Conservation (phyloP, 2,329 filamentous ascomycete species). For the Botrytis tulipae region DNA sequence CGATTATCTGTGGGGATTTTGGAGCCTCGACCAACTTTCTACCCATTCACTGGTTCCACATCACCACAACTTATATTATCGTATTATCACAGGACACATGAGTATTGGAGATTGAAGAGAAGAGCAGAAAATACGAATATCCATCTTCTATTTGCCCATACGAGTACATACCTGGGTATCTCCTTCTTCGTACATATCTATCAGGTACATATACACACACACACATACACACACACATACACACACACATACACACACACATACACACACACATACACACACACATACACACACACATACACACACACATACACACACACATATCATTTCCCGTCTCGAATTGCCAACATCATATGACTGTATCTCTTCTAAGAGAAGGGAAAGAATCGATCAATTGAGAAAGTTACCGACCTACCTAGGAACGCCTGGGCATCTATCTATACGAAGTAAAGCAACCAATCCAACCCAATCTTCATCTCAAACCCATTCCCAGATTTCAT, state of each 20-base stretch:
- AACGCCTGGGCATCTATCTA: background rate
- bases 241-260: background rate
- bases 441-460: background rate
- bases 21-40: background rate
- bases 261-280: background rate
- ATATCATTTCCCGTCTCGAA: background rate
- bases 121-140: background rate
- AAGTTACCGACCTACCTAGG: background rate
- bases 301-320: too few species aligned
- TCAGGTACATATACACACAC: too few species aligned
- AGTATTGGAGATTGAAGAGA: background rate
- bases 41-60: background rate
- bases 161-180: background rate
- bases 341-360: background rate
- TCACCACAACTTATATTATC: too few species aligned
- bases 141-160: background rate
- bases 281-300: background rate
- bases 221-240: background rate
- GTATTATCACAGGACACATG: background rate
- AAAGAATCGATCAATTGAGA: background rate
- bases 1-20: slow-evolving; percentile 1
- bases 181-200: background rate
- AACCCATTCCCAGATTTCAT: background rate
- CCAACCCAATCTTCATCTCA: background rate
- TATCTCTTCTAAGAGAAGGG: background rate